Evolutionary conservation across 208 protist genomes (phyloP), one percentile per base, ranked within the genome.

Genomic region (Phytomonas francai): DNA sequence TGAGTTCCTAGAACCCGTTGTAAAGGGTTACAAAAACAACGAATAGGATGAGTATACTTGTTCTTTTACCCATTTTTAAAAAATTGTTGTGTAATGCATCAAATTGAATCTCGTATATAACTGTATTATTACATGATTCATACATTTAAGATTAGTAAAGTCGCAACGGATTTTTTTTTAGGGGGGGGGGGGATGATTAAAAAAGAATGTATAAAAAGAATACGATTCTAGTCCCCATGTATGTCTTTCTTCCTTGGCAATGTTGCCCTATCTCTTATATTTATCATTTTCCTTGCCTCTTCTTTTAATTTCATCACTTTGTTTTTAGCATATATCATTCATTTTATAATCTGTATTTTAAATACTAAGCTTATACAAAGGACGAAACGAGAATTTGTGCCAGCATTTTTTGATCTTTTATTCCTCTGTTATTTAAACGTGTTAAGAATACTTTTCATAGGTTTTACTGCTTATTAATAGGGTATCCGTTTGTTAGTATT

Each of bases 201-300:
- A 49, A 49, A 19, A 12, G 4, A 49, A 49, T 49, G 12, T 22
- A 3, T 19, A 49, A 49, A 19, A 49, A 3, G 39, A 49, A 49
- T 19, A 49, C 4, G 16, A 49, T 9, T 19, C 4, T 49, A 49
- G 16, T 27, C 32, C 16, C 31, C 45, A n/a, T 11, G 25, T 58
- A 29, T 59, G n/a, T 29, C 45, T 19, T 58, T 62, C 33, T 25
- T 11, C 6, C 27, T 34, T 4, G 19, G 3, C 16, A 12, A 22
- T 59, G 16, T 68, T 56, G 54, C 49, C 34, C 59, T 33, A 33
- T 0, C 22, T 59, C 61, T 36, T 59, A 45, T 61, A 54, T 12
- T 65, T 45, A 11, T 45, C 12, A 30, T 33, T 65, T 22, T 63
- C 28, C 28, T 63, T 33, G 4, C n/a, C 45, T 22, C 12, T 42